phyloP scores from a whole-genome alignment of 78 protist species.

The Dictyostelium citrinum region DNA sequence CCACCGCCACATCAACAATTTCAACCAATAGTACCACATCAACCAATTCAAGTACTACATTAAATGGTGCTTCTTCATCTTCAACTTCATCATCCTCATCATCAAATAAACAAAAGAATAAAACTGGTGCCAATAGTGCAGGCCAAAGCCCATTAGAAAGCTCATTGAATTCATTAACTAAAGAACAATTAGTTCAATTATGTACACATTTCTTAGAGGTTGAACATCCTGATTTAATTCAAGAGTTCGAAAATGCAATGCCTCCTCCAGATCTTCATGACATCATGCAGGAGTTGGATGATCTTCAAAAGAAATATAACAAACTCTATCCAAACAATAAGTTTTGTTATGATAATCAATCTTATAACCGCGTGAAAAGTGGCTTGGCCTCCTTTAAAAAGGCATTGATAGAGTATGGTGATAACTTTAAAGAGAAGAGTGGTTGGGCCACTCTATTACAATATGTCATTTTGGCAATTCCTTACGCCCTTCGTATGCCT shows the following conservation, averaged over 20 bases:
- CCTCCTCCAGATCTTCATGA: slow-evolving; percentile 73
- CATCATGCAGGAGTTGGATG: slow-evolving; percentile 52
- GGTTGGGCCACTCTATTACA: slow-evolving; percentile 67
- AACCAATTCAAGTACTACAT: background rate
- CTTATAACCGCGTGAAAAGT: slow-evolving; percentile 62
- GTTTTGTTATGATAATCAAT: slow-evolving; percentile 42
- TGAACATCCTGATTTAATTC: slow-evolving; percentile 25
- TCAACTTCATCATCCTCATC: background rate
- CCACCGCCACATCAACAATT: background rate
- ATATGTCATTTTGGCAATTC: slow-evolving; percentile 62
- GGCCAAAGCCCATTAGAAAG: slow-evolving; percentile 30
- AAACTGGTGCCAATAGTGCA: background rate
- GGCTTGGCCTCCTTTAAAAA: slow-evolving; percentile 57
- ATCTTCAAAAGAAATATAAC: slow-evolving; percentile 53
- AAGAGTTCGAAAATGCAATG: slow-evolving; percentile 69
- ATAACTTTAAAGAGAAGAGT: slow-evolving; percentile 48
- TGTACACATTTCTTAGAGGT: slow-evolving; percentile 37
- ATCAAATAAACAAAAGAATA: background rate
- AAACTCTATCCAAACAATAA: slow-evolving; percentile 69
- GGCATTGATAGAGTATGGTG: slow-evolving; percentile 54
- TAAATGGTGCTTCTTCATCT: background rate
- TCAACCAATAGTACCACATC: background rate
- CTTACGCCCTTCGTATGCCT: slow-evolving; percentile 64
- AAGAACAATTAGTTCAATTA: slow-evolving; percentile 46
- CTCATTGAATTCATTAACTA: slow-evolving; percentile 61